Conservation (phyloP, 345 rosid species). For the Sisymbrium irio region DNA sequence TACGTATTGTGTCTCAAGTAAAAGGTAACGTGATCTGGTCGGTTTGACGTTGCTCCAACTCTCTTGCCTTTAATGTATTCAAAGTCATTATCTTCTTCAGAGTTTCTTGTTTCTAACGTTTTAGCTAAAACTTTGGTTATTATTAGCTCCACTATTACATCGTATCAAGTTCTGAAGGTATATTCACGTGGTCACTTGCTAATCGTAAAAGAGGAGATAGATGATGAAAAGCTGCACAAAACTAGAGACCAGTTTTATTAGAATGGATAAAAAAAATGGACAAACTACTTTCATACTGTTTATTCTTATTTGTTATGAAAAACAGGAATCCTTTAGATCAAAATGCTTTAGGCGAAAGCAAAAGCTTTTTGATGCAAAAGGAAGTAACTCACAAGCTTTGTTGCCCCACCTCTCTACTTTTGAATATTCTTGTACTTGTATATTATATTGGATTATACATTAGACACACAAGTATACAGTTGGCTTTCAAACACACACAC, state of each 20-base stretch:
- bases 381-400: conserved; percentile 15
- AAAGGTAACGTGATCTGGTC: conserved; percentile 26
- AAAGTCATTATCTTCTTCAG: background rate
- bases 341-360: conserved; percentile 38
- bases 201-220: background rate
- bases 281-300: background rate
- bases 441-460: background rate
- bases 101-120: background rate
- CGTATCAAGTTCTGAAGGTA: background rate
- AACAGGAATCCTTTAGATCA: conserved; percentile 4
- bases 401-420: conserved; percentile 25
- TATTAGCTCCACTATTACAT: background rate
- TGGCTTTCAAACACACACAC: background rate
- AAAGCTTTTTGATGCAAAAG: conserved; percentile 34
- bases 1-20: conserved; percentile 25
- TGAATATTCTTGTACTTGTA: conserved; percentile 11
- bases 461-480: background rate
- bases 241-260: background rate
- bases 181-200: background rate
- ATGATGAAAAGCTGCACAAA: conserved; percentile 7
- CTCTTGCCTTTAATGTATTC: background rate
- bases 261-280: background rate
- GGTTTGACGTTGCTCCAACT: conserved; percentile 28
- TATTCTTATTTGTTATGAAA: background rate
- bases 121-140: background rate